Conservation (phyloP, 2,329 filamentous ascomycete species). For the Phialemoniopsis sp. region DNA sequence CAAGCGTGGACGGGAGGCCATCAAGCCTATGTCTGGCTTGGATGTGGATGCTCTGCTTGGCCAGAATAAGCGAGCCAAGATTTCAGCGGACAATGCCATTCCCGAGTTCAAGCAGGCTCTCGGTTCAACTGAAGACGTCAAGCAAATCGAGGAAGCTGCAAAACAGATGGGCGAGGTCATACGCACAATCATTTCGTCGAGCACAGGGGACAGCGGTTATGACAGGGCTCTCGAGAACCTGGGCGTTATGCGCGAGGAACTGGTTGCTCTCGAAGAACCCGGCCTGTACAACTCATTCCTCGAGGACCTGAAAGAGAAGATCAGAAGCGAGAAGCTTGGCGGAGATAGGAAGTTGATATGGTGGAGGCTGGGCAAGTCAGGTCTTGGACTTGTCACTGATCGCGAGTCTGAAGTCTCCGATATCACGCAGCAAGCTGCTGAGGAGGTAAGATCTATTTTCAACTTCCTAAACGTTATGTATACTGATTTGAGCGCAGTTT, state of each 20-base stretch:
- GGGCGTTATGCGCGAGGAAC: slow-evolving; percentile 71
- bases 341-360: slow-evolving; percentile 81
- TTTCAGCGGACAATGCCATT: slow-evolving; percentile 68
- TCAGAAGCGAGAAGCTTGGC: slow-evolving; percentile 66
- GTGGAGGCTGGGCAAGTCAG: slow-evolving; percentile 64
- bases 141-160: slow-evolving; percentile 61
- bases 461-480: slow-evolving; percentile 12
- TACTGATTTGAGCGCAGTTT: too few relatives aligned
- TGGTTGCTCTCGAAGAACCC: slow-evolving; percentile 72
- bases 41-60: slow-evolving; percentile 80
- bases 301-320: slow-evolving; percentile 63
- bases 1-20: slow-evolving; percentile 60
- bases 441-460: slow-evolving; percentile 37
- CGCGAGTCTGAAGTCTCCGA: slow-evolving; percentile 58
- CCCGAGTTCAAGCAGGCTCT: slow-evolving; percentile 87
- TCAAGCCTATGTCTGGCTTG: slow-evolving; percentile 82
- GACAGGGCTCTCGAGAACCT: slow-evolving; percentile 71
- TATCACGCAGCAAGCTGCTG: slow-evolving; percentile 68
- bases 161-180: slow-evolving; percentile 74
- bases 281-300: slow-evolving; percentile 73
- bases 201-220: slow-evolving; percentile 73
- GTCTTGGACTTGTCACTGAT: slow-evolving; percentile 69
- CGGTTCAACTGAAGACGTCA: slow-evolving; percentile 51
- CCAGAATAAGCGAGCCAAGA: slow-evolving; percentile 29
- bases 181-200: slow-evolving; percentile 62